Evolutionary conservation across 495 filamentous ascomycete species (phyloP), one percentile per base, ranked within the genome.

Genomic region (Patellaria atrata): DNA sequence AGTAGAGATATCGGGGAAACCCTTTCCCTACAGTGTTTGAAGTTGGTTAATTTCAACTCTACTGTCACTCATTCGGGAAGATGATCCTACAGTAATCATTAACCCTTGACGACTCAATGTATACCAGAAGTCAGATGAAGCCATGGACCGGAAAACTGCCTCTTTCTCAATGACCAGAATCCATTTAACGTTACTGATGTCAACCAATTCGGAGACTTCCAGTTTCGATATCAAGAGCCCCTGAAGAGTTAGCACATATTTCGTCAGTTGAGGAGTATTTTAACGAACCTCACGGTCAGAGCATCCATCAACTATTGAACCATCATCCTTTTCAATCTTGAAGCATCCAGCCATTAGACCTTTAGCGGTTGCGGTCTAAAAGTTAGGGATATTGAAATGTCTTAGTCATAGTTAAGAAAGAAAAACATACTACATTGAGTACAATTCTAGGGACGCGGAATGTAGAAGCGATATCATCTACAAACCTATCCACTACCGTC

Each of bases 121-220:
- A 14, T 52, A 49, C 50, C 75, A 71, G 44, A 73, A 73, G 10
- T 47, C 51, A 25, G 57, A 68, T 15, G 63, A 55, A 20, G 65
- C 67, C 7, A 89, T 56, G 14, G 73, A 72, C 7, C 79, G 75
- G 48, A 92, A 94, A 0, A 82, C 78, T 11, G 85, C 82, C 64
- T 97, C 89, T 61, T 97, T 97, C 52, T 97, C 89, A 22, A 97
- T 68, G 0, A 94, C 67, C 0, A 96, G 49, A 17, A 94, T 61
- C 85, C 83, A 93, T 28, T 67, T 53, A 0, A 68, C 51, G 13
- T 49, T 42, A 1, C 57, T 51, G 7, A 82, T 56, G 35, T 75
- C 56, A 12, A 91, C 48, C 4, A 48, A 52, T 1, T 62, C 52
- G 5, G 74, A 61, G 1, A 72, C 60, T 22, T 60, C 58, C 10